phyloP scores from a whole-genome alignment of 805 yeast genomes.

The Peterozyma xylosa region DNA sequence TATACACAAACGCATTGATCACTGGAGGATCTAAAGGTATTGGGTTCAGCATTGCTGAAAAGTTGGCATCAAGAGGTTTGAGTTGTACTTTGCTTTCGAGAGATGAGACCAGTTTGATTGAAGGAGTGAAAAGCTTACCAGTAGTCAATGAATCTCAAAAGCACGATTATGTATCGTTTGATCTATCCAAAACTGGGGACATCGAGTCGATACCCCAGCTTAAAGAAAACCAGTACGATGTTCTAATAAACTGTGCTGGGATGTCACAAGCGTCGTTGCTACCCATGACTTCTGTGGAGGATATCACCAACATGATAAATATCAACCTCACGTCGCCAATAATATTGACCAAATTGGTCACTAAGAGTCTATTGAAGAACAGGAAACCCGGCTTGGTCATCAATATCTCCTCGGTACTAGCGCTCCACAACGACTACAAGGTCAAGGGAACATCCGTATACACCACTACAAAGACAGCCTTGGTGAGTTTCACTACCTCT shows the following conservation, averaged over 20 bases:
- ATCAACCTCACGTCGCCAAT: slow-evolving; percentile 60
- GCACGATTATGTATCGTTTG: slow-evolving; percentile 27
- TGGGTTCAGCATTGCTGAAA: slow-evolving; percentile 48
- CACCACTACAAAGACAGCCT: slow-evolving; percentile 64
- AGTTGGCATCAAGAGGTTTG: slow-evolving; percentile 44
- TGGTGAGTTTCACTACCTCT: slow-evolving; percentile 52
- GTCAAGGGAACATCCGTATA: slow-evolving; percentile 59
- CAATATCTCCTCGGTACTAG: slow-evolving; percentile 62
- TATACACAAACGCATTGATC: slow-evolving; percentile 28
- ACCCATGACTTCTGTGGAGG: slow-evolving; percentile 28
- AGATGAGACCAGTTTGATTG: slow-evolving; percentile 26
- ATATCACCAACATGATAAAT: slow-evolving; percentile 37
- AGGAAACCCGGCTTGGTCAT: slow-evolving; percentile 33
- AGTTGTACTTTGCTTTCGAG: slow-evolving; percentile 45
- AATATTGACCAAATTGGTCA: slow-evolving; percentile 43
- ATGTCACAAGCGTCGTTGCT: slow-evolving; percentile 49
- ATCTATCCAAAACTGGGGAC: slow-evolving; percentile 17
- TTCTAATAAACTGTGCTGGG: slow-evolving; percentile 64
- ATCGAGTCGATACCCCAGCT: slow-evolving; percentile 18
- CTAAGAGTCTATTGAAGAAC: slow-evolving; percentile 40
- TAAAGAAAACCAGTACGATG: slow-evolving; percentile 23
- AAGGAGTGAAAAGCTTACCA: slow-evolving; percentile 12
- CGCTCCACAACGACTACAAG: slow-evolving; percentile 26
- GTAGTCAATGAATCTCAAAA: slow-evolving; percentile 9
- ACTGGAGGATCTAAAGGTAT: slow-evolving; percentile 72